Percentiles rank a stretch among this genome's conserved stretches.
Evolutionary conservation across 164 flowering plant species (phyloP).

Genomic region (Annona squamosa): DNA sequence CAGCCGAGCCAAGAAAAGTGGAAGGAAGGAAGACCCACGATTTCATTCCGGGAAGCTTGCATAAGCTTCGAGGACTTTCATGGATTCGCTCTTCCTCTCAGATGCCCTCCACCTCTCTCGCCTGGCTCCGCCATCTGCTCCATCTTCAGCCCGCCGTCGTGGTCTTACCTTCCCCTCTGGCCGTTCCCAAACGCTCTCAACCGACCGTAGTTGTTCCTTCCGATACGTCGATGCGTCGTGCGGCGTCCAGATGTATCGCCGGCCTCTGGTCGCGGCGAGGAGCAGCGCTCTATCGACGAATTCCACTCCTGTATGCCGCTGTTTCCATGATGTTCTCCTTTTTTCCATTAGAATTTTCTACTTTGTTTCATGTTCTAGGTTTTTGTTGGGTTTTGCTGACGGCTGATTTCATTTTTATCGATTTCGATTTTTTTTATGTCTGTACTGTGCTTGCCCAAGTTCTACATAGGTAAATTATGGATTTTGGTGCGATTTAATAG

Average conservation of each 20-base stretch:
- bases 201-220: background rate
- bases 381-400: background rate
- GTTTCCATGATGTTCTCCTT: background rate
- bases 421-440: background rate
- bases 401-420: background rate
- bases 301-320: slow-evolving; percentile 25
- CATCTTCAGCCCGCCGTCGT: slow-evolving; percentile 6
- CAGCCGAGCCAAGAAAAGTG: too few relatives aligned
- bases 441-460: background rate
- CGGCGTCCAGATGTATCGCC: background rate
- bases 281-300: slow-evolving; percentile 25
- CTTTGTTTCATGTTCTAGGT: background rate
- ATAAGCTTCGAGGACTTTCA: background rate
- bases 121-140: slow-evolving; percentile 6
- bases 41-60: too few relatives aligned
- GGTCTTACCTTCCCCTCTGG: slow-evolving; percentile 10
- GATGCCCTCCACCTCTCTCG: slow-evolving; percentile 19
- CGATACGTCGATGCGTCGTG: background rate
- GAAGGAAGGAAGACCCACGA: too few relatives aligned
- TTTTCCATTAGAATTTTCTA: background rate
- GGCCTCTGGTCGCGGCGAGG: slow-evolving; percentile 13
- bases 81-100: slow-evolving; percentile 15
- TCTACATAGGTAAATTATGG: background rate
- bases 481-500: background rate
- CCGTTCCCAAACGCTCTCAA: background rate